phyloP scores from a whole-genome alignment of 768 basidiomycete species.

The Tubosaeta sp. region DNA sequence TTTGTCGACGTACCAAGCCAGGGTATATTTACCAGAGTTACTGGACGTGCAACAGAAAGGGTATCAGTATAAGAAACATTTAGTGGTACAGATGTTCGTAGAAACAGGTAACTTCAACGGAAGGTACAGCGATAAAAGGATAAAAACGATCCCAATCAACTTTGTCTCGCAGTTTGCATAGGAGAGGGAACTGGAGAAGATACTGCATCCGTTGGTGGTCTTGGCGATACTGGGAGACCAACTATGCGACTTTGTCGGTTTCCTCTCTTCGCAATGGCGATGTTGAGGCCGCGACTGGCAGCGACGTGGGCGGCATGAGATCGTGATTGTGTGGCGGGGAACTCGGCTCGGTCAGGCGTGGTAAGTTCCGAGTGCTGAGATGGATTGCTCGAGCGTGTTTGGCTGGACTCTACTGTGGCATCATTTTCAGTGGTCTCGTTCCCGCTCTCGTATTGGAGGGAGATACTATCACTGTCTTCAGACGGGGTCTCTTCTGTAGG shows the following conservation, averaged over 20 bases:
- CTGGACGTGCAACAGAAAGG: conserved; percentile 11
- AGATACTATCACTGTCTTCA: conserved; percentile 65
- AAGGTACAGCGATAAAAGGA: background rate
- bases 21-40: conserved; percentile 21
- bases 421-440: conserved; percentile 67
- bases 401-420: conserved; percentile 40
- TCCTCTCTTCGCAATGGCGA: conserved; percentile 52
- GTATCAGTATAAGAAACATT: conserved; percentile 26
- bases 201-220: conserved; percentile 16
- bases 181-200: conserved; percentile 16
- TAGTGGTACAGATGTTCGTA: conserved; percentile 12
- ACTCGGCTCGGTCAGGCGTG: conserved; percentile 18
- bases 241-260: conserved; percentile 63
- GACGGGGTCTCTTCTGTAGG: conserved; percentile 60
- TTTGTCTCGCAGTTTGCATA: conserved; percentile 23
- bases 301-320: conserved; percentile 59
- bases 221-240: conserved; percentile 52
- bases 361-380: conserved; percentile 24
- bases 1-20: conserved; percentile 2
- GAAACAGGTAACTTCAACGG: background rate
- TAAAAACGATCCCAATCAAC: conserved; percentile 7
- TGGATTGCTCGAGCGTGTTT: conserved; percentile 37
- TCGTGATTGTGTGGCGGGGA: conserved; percentile 33
- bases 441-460: conserved; percentile 69
- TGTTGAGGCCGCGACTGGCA: conserved; percentile 66